These are phyloP conservation scores for Pisolithus sp. DNA, from an alignment of 768 basidiomycete species.

Conservation along the genomic window DNA sequence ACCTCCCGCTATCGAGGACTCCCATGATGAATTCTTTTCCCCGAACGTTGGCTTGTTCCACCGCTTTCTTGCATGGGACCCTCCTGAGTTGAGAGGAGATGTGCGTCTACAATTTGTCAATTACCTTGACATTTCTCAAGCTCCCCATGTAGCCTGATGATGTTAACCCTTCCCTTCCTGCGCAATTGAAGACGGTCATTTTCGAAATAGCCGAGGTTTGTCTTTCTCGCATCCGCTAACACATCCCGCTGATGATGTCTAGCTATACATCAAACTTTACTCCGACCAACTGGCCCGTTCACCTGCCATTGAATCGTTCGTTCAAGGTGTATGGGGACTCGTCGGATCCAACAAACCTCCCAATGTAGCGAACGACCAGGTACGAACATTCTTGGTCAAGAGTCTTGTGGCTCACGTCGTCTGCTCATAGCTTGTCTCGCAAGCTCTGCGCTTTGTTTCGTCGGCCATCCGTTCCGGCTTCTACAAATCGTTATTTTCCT, in stretches of 20 bases:
- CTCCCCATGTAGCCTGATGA: conserved; percentile 60
- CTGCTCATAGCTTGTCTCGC: conserved; percentile 67
- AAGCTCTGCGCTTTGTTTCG: conserved; percentile 85
- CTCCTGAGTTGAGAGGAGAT: conserved; percentile 58
- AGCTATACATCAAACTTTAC: conserved; percentile 81
- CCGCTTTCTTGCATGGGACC: conserved; percentile 76
- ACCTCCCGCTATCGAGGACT: conserved; percentile 90
- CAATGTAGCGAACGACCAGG: conserved; percentile 68
- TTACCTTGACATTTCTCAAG: not conserved
- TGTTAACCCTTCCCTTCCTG: conserved; percentile 74
- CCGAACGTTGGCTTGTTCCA: conserved; percentile 67
- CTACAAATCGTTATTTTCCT: conserved; percentile 75
- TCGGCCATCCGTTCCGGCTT: conserved; percentile 86
- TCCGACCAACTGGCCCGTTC: conserved; percentile 68
- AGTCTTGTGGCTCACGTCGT: not conserved
- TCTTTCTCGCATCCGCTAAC: not conserved
- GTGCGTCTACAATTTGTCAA: conserved; percentile 30
- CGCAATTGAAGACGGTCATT: conserved; percentile 82
- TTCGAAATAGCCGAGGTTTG: conserved; percentile 84
- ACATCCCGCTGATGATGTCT: not conserved
- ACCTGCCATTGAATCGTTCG: conserved; percentile 62
- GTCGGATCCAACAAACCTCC: conserved; percentile 63
- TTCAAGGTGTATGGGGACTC: conserved; percentile 86
- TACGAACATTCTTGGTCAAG: conserved; percentile 28
- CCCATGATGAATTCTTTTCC: conserved; percentile 76